These are phyloP conservation scores for Zygoascus sp. DNA, from an alignment of 1,139 yeast genomes.

Conservation along the genomic window DNA sequence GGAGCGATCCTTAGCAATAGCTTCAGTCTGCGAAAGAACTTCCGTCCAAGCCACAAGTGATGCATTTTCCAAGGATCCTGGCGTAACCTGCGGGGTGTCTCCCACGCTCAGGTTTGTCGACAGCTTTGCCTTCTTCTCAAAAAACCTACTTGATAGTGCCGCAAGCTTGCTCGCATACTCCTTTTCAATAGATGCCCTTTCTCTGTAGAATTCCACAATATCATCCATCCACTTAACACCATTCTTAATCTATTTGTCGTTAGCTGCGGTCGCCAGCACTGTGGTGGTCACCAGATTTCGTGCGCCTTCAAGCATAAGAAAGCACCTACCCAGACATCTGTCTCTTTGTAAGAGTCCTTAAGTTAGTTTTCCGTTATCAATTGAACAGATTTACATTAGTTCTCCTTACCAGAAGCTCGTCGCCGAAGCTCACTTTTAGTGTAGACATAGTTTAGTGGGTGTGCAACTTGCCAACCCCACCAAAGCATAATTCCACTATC, in stretches of 20 bases:
- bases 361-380: slow-evolving; percentile 7
- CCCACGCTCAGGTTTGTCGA: slow-evolving; percentile 79
- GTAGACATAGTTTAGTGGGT: slow-evolving; percentile 17
- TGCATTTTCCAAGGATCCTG: slow-evolving; percentile 92
- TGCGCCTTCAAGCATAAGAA: too few species aligned
- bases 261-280: neutral
- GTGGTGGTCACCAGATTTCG: too few species aligned
- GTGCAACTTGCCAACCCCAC: neutral
- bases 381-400: neutral
- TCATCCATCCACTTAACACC: slow-evolving; percentile 76
- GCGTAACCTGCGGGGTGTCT: slow-evolving; percentile 83
- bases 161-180: slow-evolving; percentile 73
- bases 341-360: slow-evolving; percentile 73
- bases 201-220: slow-evolving; percentile 76
- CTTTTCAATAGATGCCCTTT: slow-evolving; percentile 72
- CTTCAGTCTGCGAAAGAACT: slow-evolving; percentile 78
- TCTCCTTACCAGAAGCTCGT: slow-evolving; percentile 34
- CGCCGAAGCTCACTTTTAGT: slow-evolving; percentile 35
- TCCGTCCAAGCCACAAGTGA: slow-evolving; percentile 94
- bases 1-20: slow-evolving; percentile 63
- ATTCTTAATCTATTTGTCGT: slow-evolving; percentile 41
- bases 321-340: slow-evolving; percentile 64
- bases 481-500: neutral
- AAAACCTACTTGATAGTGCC: slow-evolving; percentile 61
- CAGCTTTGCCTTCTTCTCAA: slow-evolving; percentile 69